Conservation (phyloP, 345 rosid species). For the Luvunga scandens region DNA sequence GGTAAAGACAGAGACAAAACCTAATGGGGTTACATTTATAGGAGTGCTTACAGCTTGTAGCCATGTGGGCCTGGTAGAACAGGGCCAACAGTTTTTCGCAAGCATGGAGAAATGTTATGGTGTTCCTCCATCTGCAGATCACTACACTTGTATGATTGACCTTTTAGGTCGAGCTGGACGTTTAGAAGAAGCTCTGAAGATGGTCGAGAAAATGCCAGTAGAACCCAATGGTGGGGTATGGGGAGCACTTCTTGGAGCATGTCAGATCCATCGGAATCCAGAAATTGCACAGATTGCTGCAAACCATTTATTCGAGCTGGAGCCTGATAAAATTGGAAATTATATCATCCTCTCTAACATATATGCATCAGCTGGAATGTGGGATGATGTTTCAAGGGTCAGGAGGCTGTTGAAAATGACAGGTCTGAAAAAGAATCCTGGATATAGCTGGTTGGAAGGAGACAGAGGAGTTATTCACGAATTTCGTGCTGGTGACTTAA, state of each 20-base stretch:
- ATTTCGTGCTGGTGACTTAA: conserved; percentile 62
- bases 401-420: conserved; percentile 50
- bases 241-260: conserved; percentile 94
- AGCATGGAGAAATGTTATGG: conserved; percentile 55
- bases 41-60: conserved; percentile 81
- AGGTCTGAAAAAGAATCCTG: conserved; percentile 74
- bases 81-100: conserved; percentile 55
- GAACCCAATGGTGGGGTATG: conserved; percentile 67
- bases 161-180: conserved; percentile 74
- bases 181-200: conserved; percentile 63
- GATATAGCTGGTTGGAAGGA: conserved; percentile 68
- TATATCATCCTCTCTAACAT: conserved; percentile 61
- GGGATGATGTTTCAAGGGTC: conserved; percentile 47
- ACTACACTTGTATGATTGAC: conserved; percentile 80
- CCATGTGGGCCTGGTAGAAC: conserved; percentile 58
- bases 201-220: conserved; percentile 53
- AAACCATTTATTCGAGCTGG: conserved; percentile 57
- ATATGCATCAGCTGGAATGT: conserved; percentile 59
- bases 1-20: conserved; percentile 49
- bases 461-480: conserved; percentile 54
- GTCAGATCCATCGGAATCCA: conserved; percentile 55
- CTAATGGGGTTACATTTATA: conserved; percentile 71
- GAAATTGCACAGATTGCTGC: conserved; percentile 72
- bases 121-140: conserved; percentile 58
- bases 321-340: conserved; percentile 67